Conservation (phyloP, 2,329 filamentous ascomycete genomes). For the Paracorniculantispora psalliotae region DNA sequence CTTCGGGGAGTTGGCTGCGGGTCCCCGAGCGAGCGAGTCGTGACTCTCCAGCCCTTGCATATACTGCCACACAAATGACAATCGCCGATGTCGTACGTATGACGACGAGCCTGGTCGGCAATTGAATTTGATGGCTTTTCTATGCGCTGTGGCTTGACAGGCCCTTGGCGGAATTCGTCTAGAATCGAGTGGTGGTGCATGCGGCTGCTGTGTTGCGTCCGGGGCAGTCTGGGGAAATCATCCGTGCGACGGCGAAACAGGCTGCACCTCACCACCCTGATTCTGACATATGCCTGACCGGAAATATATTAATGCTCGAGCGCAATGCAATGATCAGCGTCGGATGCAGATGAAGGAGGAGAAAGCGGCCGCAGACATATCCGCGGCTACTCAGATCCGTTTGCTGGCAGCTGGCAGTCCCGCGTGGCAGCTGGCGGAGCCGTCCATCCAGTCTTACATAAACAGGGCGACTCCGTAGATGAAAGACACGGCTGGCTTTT, state of each 20-base stretch:
- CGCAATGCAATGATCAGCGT: not conserved
- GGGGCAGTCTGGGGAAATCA: not conserved
- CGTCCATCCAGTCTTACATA: conserved; percentile 5
- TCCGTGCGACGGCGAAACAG: not conserved
- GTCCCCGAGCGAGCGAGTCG: conserved; percentile 3
- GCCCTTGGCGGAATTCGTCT: not conserved
- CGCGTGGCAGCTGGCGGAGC: not conserved
- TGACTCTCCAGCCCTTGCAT: not conserved
- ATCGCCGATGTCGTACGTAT: not conserved
- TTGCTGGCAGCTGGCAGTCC: not conserved
- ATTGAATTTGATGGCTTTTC: not conserved
- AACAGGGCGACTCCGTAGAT: not conserved
- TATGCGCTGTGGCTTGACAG: conserved; percentile 2
- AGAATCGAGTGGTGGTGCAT: not conserved
- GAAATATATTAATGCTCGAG: not conserved
- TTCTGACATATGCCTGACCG: no score
- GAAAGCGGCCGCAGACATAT: not conserved
- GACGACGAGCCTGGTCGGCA: not conserved
- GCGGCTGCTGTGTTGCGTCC: not conserved
- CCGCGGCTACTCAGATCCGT: not conserved
- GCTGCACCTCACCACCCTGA: no score
- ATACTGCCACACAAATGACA: conserved; percentile 8
- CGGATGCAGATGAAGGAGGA: not conserved
- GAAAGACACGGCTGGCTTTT: not conserved
- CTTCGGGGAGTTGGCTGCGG: not conserved